These are phyloP conservation scores for Tribonema minus DNA, from an alignment of 108 stramenopile species.

Conservation along the genomic window DNA sequence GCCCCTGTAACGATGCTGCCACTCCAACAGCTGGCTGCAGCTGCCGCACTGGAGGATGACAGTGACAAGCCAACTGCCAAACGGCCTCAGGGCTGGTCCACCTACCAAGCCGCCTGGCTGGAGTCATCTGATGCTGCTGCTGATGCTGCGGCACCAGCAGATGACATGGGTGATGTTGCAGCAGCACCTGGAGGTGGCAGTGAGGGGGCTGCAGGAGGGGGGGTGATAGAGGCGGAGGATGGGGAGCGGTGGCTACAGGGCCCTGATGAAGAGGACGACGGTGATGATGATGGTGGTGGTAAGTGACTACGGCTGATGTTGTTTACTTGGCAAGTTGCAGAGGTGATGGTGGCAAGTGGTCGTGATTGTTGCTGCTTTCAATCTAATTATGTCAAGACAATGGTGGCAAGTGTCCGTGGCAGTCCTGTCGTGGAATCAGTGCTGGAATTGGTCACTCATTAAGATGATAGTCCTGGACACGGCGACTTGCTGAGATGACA, in stretches of 20 bases:
- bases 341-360: too few relatives aligned
- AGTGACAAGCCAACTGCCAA: neutral
- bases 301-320: too few relatives aligned
- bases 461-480: too few relatives aligned
- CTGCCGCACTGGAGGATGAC: neutral
- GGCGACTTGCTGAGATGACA: too few relatives aligned
- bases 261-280: conserved; percentile 59
- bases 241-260: conserved; percentile 33
- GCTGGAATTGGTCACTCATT: too few relatives aligned
- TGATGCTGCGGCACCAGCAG: neutral
- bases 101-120: conserved; percentile 92
- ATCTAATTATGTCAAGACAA: too few relatives aligned
- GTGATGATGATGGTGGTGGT: conserved; percentile 66
- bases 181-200: neutral
- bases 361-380: too few relatives aligned
- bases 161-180: neutral
- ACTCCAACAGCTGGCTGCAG: neutral
- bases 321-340: too few relatives aligned
- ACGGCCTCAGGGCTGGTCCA: conserved; percentile 73
- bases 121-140: conserved; percentile 41
- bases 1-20: too few relatives aligned
- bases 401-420: too few relatives aligned
- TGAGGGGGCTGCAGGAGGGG: neutral
- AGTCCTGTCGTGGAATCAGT: too few relatives aligned
- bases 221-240: conserved; percentile 6